Percentiles rank a stretch among this genome's conserved stretches.
phyloP scores from a whole-genome alignment of 2,329 filamentous ascomycete genomes.

The Aspergillus aculeatinus region DNA sequence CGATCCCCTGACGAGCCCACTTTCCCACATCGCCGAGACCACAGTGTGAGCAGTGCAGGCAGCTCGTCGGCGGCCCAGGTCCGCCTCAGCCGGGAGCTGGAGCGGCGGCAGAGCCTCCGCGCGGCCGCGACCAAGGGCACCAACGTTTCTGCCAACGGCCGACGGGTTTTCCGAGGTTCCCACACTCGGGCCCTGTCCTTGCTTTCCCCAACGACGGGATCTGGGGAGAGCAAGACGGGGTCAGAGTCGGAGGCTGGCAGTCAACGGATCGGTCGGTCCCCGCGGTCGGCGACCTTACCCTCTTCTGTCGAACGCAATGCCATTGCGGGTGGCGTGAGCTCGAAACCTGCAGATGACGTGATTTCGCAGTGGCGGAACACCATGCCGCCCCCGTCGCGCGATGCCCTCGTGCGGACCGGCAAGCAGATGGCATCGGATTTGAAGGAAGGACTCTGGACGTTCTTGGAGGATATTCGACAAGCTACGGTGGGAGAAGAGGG shows the following conservation, averaged over 20 bases:
- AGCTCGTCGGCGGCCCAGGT: constrained; percentile 29
- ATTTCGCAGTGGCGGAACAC: constrained; percentile 42
- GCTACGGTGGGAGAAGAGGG: constrained; percentile 95
- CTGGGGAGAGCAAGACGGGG: constrained; percentile 20
- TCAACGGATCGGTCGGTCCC: constrained; percentile 36
- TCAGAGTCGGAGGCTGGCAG: constrained; percentile 16
- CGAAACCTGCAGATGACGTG: constrained; percentile 35
- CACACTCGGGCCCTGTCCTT: constrained; percentile 73
- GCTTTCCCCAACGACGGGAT: constrained; percentile 60
- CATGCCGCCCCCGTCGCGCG: constrained; percentile 48
- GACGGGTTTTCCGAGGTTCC: constrained; percentile 67
- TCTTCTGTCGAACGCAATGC: constrained; percentile 40
- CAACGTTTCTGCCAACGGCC: constrained; percentile 40
- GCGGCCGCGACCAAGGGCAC: constrained; percentile 39
- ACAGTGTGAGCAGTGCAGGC: constrained; percentile 27
- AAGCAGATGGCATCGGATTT: constrained; percentile 89
- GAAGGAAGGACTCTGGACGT: constrained; percentile 85
- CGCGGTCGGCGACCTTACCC: constrained; percentile 43
- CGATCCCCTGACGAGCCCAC: constrained; percentile 36
- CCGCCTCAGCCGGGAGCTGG: constrained; percentile 60
- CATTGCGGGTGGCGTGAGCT: constrained; percentile 18
- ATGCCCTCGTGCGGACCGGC: constrained; percentile 54
- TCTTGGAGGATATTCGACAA: constrained; percentile 91
- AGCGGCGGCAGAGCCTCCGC: constrained; percentile 69
- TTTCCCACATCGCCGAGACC: constrained; percentile 24